phyloP scores from a whole-genome alignment of 2,329 filamentous ascomycete species.

The Paecilomyces variotii region DNA sequence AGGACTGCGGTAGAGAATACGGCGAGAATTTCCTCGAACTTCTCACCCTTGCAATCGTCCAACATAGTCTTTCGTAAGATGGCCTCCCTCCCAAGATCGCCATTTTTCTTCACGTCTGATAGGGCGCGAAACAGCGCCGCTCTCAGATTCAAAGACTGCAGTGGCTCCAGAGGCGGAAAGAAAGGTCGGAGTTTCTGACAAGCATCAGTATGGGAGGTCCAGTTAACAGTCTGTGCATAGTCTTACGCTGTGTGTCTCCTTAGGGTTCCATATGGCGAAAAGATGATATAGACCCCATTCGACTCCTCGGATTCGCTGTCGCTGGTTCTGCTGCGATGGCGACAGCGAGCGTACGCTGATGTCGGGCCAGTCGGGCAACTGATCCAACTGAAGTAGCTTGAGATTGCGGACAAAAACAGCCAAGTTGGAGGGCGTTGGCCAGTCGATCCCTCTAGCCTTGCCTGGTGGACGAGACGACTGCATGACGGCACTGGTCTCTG shows the following conservation, averaged over 20 bases:
- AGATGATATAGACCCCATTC: slow-evolving; percentile 91
- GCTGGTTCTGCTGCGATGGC: slow-evolving; percentile 63
- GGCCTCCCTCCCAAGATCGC: slow-evolving; percentile 67
- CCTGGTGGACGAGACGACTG: slow-evolving; percentile 20
- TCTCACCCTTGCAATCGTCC: slow-evolving; percentile 89
- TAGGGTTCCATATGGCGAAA: slow-evolving; percentile 73
- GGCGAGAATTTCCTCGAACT: slow-evolving; percentile 77
- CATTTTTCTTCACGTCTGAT: slow-evolving; percentile 81
- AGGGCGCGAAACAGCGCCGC: slow-evolving; percentile 73
- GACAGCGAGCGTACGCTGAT: slow-evolving; percentile 65
- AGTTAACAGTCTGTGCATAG: not conserved
- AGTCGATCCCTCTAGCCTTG: slow-evolving; percentile 25
- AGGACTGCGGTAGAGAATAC: slow-evolving; percentile 77
- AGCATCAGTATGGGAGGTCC: not conserved
- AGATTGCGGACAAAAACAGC: slow-evolving; percentile 74
- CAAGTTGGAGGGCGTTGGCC: slow-evolving; percentile 45
- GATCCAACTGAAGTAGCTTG: slow-evolving; percentile 71
- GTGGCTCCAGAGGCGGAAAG: slow-evolving; percentile 81
- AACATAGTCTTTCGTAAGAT: slow-evolving; percentile 89
- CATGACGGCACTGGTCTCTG: slow-evolving; percentile 15
- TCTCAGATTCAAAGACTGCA: slow-evolving; percentile 85
- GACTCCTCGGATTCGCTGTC: slow-evolving; percentile 69
- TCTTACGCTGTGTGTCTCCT: slow-evolving; percentile 63
- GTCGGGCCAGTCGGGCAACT: slow-evolving; percentile 68
- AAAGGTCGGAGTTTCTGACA: slow-evolving; percentile 75